Base-by-base conservation (phyloP, 106 monocot genomes). In the Dendrobium catenatum region DNA sequence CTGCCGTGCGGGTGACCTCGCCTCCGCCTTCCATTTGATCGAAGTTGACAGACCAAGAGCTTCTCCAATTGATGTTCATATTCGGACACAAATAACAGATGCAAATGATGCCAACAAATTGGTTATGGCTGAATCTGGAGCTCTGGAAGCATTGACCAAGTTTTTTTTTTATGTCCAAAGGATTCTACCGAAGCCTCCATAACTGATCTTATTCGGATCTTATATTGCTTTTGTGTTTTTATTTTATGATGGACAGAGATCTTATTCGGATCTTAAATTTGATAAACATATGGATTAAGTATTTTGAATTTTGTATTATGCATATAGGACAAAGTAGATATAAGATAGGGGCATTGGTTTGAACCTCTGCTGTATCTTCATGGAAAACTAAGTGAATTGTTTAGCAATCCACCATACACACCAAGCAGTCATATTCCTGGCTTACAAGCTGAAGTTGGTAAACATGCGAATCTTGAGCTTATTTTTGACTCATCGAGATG, bases 81-180 rank as follows among this genome's bases (percentile, higher is more conserved):
- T 91, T 83, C 85, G 89, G 76, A 91, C 83, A n/a, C 58, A 43
- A 26, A 59, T 91, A 76, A 89, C 91, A 67, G 79, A 87, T 78
- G 88, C 85, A 54, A 89, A 64, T 75, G 91, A 91, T 13, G 44
- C 55, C 73, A 89, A 91, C 79, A 91, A 91, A 83, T n/a, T 89
- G 41, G 83, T 77, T 44, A 89, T 91, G 82, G 91, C 87, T 42
- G 91, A 91, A 83, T 84, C 91, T 73, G 91, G 91, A n/a, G 87
- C 86, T 76, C 31, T 91, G 17, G 91, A 91, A 49, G 84, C 88
- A 56, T 79, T 91, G 77, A 91, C 86, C 37, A 91, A 87, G 67
- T 91, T 89, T 81, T 86, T 91, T 26, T 89, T 81, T 85, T 91
- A 77, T 82, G 91, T 48, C 91, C 91, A 55, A 87, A 91, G 89